Conservation (phyloP, 306 rosid species). For the Pueraria montana region DNA sequence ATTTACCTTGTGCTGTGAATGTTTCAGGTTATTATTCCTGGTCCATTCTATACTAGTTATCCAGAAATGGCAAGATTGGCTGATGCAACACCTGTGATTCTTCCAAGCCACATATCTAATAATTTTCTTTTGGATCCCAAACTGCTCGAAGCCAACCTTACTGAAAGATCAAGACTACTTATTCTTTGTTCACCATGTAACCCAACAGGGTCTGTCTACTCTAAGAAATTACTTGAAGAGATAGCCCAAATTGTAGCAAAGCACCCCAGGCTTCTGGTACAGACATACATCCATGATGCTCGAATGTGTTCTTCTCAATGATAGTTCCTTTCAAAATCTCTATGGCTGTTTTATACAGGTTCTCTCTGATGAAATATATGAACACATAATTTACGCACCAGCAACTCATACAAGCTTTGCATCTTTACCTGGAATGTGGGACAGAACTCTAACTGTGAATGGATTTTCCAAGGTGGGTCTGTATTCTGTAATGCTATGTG, state of each 20-base stretch:
- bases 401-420: slow-evolving; percentile 93
- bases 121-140: slow-evolving; percentile 85
- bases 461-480: slow-evolving; percentile 85
- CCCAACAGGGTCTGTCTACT: slow-evolving; percentile 92
- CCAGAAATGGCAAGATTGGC: slow-evolving; percentile 95
- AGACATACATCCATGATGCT: slow-evolving; percentile 32
- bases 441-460: slow-evolving; percentile 84
- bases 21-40: slow-evolving; percentile 86
- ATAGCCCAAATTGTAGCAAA: slow-evolving; percentile 86
- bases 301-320: slow-evolving; percentile 7
- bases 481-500: not conserved
- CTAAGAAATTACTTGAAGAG: slow-evolving; percentile 78
- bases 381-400: slow-evolving; percentile 87
- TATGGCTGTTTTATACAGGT: slow-evolving; percentile 61
- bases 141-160: slow-evolving; percentile 73
- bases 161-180: slow-evolving; percentile 75
- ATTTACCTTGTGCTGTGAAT: slow-evolving; percentile 31
- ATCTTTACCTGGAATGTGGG: slow-evolving; percentile 94
- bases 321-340: slow-evolving; percentile 33
- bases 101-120: slow-evolving; percentile 66
- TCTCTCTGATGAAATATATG: slow-evolving; percentile 83
- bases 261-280: slow-evolving; percentile 96
- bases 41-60: slow-evolving; percentile 89
- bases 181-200: slow-evolving; percentile 91
- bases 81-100: slow-evolving; percentile 87